These are phyloP conservation scores for Sugiyamaella neomexicana DNA, from an alignment of 1,139 yeast species.

Conservation along the genomic window DNA sequence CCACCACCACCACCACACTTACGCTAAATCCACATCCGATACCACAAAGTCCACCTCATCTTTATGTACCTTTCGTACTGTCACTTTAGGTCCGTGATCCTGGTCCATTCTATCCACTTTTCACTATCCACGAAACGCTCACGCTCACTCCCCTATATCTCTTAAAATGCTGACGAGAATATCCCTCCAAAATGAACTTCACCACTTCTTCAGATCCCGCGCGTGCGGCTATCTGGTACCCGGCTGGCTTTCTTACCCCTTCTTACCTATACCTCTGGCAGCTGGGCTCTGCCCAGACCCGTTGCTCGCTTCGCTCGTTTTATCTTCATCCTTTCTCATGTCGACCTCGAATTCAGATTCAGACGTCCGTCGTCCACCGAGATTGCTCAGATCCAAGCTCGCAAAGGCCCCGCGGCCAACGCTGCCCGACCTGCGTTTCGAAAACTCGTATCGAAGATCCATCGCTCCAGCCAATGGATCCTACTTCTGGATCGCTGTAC, in stretches of 20 bases:
- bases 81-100: constrained; percentile 72
- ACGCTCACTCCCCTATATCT: no score
- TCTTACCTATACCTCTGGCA: not conserved
- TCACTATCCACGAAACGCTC: no score
- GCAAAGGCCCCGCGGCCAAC: constrained; percentile 11
- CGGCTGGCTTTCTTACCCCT: no score
- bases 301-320: not conserved
- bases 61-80: constrained; percentile 78
- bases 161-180: not conserved
- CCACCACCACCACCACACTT: constrained; percentile 23
- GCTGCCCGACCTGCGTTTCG: constrained; percentile 40
- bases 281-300: not conserved
- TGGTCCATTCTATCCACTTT: constrained; percentile 35
- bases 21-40: constrained; percentile 81
- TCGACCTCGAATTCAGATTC: constrained; percentile 11
- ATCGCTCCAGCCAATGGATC: constrained; percentile 39
- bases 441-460: constrained; percentile 34
- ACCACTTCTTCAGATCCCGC: not conserved
- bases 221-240: not conserved
- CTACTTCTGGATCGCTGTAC: constrained; percentile 30
- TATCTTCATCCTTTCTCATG: not conserved
- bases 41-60: constrained; percentile 91
- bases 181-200: not conserved
- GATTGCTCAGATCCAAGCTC: constrained; percentile 7
- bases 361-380: constrained; percentile 3